Percentiles rank a stretch among this genome's conserved stretches.
Conservation (phyloP, 345 rosid genomes). For the Cardamine occulta region DNA sequence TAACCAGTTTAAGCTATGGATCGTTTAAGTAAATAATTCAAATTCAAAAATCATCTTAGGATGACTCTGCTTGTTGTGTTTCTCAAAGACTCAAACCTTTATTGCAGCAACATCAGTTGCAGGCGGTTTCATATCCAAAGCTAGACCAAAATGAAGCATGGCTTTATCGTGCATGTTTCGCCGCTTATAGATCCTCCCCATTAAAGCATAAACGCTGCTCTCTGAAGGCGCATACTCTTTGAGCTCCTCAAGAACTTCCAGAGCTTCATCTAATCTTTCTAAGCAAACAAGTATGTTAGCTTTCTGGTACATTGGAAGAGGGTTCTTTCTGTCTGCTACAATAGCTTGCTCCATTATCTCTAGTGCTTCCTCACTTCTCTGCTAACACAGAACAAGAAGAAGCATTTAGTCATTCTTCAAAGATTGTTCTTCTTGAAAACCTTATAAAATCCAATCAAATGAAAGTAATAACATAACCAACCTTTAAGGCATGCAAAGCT, state of each 20-base stretch:
- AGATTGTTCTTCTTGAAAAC: background rate
- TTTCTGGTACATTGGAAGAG: constrained; percentile 98
- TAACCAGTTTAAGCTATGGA: background rate
- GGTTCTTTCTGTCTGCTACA: constrained; percentile 86
- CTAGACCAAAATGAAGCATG: constrained; percentile 91
- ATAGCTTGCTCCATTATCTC: constrained; percentile 93
- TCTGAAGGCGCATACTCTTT: constrained; percentile 93
- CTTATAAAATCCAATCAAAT: background rate
- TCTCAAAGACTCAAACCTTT: constrained; percentile 59
- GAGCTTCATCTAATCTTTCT: constrained; percentile 83
- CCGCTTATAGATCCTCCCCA: constrained; percentile 89
- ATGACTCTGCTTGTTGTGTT: constrained; percentile 23
- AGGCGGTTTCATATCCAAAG: constrained; percentile 96
- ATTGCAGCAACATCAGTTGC: constrained; percentile 89
- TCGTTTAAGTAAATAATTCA: background rate
- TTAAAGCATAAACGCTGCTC: constrained; percentile 90
- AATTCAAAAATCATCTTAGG: background rate
- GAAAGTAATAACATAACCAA: constrained; percentile 51
- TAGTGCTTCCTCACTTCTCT: constrained; percentile 92
- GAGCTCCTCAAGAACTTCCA: constrained; percentile 89
- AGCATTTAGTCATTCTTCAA: constrained; percentile 20
- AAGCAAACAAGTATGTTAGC: constrained; percentile 80
- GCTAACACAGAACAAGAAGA: constrained; percentile 22
- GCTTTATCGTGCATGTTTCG: constrained; percentile 81
- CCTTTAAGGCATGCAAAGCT: constrained; percentile 87